Evolutionary conservation across 352 stramenopile species (phyloP).

Genomic region (Phytophthora sp.): DNA sequence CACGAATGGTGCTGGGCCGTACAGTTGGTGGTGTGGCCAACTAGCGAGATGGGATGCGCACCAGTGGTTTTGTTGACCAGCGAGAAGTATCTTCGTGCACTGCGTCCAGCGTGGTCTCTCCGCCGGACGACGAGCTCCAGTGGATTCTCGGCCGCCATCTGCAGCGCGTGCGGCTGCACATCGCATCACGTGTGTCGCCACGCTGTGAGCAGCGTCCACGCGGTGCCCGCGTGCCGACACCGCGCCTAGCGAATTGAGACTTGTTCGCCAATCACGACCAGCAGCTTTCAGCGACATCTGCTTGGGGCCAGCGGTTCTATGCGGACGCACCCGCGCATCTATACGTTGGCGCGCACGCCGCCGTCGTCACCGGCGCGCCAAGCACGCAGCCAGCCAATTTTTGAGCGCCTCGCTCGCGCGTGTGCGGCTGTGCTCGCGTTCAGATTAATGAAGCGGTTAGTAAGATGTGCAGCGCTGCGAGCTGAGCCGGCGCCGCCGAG

Average conservation of each 20-base stretch:
- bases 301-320: slow-evolving; percentile 14
- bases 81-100: too few species aligned
- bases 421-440: slow-evolving; percentile 18
- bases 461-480: slow-evolving; percentile 7
- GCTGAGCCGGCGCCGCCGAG: too few species aligned
- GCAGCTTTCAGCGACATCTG: slow-evolving; percentile 13
- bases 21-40: too few species aligned
- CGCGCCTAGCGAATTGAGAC: slow-evolving; percentile 8
- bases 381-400: slow-evolving; percentile 2
- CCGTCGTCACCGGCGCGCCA: slow-evolving; percentile 2
- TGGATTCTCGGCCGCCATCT: too few species aligned
- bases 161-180: too few species aligned
- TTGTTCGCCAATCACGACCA: slow-evolving; percentile 1
- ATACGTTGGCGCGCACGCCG: neutral
- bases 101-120: too few species aligned
- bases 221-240: neutral
- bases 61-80: too few species aligned
- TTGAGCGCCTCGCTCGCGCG: slow-evolving; percentile 1
- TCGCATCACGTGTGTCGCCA: slow-evolving; percentile 8
- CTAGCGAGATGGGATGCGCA: too few species aligned
- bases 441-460: slow-evolving; percentile 6
- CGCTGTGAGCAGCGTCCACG: neutral
- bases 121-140: too few species aligned
- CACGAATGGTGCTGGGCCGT: too few species aligned
- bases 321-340: slow-evolving; percentile 12